phyloP scores from a whole-genome alignment of 306 rosid genomes.

The Potentilla sterilis region DNA sequence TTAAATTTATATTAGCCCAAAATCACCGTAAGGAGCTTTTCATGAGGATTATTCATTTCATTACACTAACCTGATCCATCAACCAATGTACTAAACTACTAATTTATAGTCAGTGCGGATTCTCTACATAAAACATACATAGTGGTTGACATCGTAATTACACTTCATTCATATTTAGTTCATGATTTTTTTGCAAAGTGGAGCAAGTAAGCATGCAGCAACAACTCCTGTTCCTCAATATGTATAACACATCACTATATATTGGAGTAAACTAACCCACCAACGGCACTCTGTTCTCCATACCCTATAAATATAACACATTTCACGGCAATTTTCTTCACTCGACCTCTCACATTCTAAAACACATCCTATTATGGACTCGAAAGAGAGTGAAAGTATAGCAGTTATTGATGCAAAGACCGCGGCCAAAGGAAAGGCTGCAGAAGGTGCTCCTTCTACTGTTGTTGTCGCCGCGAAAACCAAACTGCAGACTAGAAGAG shows the following conservation, averaged over 20 bases:
- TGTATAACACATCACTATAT: neutral
- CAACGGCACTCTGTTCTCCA: neutral
- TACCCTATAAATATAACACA: neutral
- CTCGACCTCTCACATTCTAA: neutral
- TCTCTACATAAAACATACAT: neutral
- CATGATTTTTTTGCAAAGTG: neutral
- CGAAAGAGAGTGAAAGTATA: slow-evolving; percentile 13
- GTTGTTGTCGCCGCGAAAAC: slow-evolving; percentile 33
- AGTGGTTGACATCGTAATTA: neutral
- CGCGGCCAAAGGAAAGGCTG: slow-evolving; percentile 44
- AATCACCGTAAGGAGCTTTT: too few species aligned
- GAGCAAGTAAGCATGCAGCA: slow-evolving; percentile 12
- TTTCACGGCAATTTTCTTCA: neutral
- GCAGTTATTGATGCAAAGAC: slow-evolving; percentile 35
- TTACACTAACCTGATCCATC: too few species aligned
- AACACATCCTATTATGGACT: slow-evolving; percentile 31
- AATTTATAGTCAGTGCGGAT: neutral
- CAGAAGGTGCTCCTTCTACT: slow-evolving; percentile 14
- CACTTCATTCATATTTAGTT: neutral
- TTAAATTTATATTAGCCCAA: too few species aligned
- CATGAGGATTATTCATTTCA: too few species aligned
- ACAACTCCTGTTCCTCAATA: slow-evolving; percentile 20
- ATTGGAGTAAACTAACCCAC: neutral
- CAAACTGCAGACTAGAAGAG: slow-evolving; percentile 14
- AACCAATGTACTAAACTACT: too few species aligned